Evolutionary conservation across 345 rosid genomes (phyloP).

Genomic region (Zanthoxylum bungeanum): DNA sequence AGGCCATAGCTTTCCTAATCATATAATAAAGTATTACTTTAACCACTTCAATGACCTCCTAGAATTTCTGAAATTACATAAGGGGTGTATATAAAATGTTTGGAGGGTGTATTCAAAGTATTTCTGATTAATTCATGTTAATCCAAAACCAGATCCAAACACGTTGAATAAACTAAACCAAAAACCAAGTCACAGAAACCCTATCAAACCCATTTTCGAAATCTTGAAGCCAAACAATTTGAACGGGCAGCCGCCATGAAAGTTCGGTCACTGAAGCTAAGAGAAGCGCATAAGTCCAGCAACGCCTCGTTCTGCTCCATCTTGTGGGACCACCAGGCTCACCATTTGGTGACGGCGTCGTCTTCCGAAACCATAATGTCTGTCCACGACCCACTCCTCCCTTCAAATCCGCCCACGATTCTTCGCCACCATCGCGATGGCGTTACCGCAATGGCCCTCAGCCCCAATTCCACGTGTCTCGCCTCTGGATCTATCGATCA

Average conservation of each 20-base stretch:
- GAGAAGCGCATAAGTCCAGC: slow-evolving; percentile 71
- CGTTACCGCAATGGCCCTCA: slow-evolving; percentile 78
- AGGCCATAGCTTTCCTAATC: no score
- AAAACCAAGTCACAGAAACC: not conserved
- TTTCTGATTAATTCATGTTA: no score
- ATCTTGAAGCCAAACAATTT: not conserved
- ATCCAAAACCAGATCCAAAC: slow-evolving; percentile 8
- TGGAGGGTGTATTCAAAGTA: no score
- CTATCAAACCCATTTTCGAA: not conserved
- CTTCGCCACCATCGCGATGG: slow-evolving; percentile 97
- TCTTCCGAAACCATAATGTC: slow-evolving; percentile 73
- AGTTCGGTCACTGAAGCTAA: slow-evolving; percentile 69
- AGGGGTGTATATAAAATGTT: no score
- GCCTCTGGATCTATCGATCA: slow-evolving; percentile 94
- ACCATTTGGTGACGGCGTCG: slow-evolving; percentile 79
- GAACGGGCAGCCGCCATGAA: slow-evolving; percentile 48
- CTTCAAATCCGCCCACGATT: slow-evolving; percentile 53
- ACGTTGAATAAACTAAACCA: not conserved
- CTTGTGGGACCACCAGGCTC: slow-evolving; percentile 80
- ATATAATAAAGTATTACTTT: no score
- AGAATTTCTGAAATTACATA: no score
- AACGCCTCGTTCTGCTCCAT: slow-evolving; percentile 72
- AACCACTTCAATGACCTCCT: no score
- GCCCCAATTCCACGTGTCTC: slow-evolving; percentile 86
- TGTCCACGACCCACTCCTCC: slow-evolving; percentile 69